Evolutionary conservation across 73 alveolate genomes (phyloP), one percentile per base, ranked within the genome.

Genomic region (Paramecium sexaurelia): DNA sequence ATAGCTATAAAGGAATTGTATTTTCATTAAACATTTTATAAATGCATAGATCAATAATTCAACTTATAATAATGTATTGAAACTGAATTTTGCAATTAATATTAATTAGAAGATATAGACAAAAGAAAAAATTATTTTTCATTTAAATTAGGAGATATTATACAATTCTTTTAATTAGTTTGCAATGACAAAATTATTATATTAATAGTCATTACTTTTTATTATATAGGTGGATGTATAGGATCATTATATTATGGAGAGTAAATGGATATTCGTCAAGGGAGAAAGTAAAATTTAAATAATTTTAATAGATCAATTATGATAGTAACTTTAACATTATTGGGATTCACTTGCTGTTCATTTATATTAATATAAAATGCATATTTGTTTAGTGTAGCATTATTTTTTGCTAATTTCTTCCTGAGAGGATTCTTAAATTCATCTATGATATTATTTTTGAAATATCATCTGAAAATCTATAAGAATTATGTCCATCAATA

Each of bases 211-310:
- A 22, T 78, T 22, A 78, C 90, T 22, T 32, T 75, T n/a, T 78
- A 78, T 24, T 78, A 41, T 43, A 10, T 78, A 6, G 90, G 90
- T 17, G 90, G 90, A 24, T 24, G 61, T 39, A 43, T 78, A 19
- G 90, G 90, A 41, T 78, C 90, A 3, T 9, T 78, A 0, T 78
- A 78, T 78, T 78, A 78, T 78, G 90, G 90, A 39, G 90, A 78
- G 71, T 8, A 41, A 11, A 78, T 78, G 90, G 90, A 78, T 20
- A 22, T 41, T 19, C 22, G 90, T 41, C 20, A 78, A 78, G 90
- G 90, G 19, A 78, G 90, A 78, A 8, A 78, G 90, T 78, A 78
- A 24, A n/a, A 7, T 19, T 41, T 41, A n/a, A n/a, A 19, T 71
- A 10, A 6, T 19, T 19, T 10, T 73, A 15, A 11, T 39, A 78